These are phyloP conservation scores for Mycena rosella DNA, from an alignment of 768 basidiomycete genomes.

Conservation along the genomic window DNA sequence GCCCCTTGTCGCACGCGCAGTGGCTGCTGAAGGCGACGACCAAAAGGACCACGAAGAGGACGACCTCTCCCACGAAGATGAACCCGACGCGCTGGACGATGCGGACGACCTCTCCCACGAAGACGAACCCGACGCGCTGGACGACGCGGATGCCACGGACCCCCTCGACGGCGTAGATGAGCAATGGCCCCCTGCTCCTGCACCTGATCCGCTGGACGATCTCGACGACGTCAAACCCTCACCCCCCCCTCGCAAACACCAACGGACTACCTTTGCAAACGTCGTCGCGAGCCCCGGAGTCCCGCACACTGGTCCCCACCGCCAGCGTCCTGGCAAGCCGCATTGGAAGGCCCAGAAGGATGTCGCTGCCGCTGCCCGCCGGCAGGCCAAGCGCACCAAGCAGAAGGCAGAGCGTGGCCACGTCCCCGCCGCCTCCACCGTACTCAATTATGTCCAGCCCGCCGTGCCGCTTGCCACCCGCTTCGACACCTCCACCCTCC, in stretches of 20 bases:
- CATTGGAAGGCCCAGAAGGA: not conserved
- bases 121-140: not conserved
- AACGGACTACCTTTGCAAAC: not conserved
- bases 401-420: not conserved
- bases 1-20: not conserved
- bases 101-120: no score
- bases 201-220: not conserved
- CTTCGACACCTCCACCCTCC: not conserved
- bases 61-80: not conserved
- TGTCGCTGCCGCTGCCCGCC: not conserved
- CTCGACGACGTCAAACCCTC: not conserved
- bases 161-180: not conserved
- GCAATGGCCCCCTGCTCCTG: not conserved
- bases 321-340: not conserved
- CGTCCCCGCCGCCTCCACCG: not conserved
- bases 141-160: not conserved
- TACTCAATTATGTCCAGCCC: not conserved
- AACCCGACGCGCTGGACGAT: not conserved
- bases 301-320: conserved; percentile 2
- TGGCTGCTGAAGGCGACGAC: not conserved
- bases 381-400: not conserved
- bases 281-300: not conserved
- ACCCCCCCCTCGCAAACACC: not conserved
- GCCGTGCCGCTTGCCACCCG: not conserved
- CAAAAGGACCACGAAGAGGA: conserved; percentile 12